These are phyloP conservation scores for Scedosporium dehoogii DNA, from an alignment of 2,329 filamentous ascomycete genomes.

Conservation along the genomic window DNA sequence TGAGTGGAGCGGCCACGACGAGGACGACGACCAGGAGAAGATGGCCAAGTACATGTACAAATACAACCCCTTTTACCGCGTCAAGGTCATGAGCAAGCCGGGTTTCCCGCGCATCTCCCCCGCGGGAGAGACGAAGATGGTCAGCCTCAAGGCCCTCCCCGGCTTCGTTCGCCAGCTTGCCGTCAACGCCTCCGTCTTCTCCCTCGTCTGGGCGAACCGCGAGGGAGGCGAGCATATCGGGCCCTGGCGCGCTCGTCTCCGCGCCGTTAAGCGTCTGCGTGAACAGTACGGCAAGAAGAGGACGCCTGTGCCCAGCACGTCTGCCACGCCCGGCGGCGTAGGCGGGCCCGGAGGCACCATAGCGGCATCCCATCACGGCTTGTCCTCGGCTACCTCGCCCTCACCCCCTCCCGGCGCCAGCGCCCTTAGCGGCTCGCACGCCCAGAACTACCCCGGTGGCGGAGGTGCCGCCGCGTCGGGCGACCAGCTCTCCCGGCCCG, in stretches of 20 bases:
- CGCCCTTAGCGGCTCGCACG: conserved; percentile 13
- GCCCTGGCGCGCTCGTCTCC: conserved; percentile 78
- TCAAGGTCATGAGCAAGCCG: conserved; percentile 78
- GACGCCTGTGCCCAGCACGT: conserved; percentile 21
- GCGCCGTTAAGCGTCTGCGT: conserved; percentile 73
- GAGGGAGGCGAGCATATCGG: conserved; percentile 75
- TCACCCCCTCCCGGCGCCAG: conserved; percentile 8
- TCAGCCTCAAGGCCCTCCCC: conserved; percentile 73
- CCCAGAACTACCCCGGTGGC: background rate
- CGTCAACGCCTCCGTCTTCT: conserved; percentile 89
- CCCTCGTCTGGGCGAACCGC: conserved; percentile 73
- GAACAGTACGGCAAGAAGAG: conserved; percentile 50
- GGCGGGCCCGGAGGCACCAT: conserved; percentile 16
- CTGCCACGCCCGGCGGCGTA: conserved; percentile 16
- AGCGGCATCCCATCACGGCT: conserved; percentile 18
- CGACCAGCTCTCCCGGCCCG: conserved; percentile 26
- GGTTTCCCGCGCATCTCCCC: conserved; percentile 90
- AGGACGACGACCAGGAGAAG: conserved; percentile 8
- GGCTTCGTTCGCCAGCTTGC: conserved; percentile 81
- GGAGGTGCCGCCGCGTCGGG: conserved; percentile 9
- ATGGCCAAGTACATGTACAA: too few relatives aligned
- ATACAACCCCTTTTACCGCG: conserved; percentile 63
- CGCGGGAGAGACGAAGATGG: conserved; percentile 78
- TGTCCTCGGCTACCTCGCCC: conserved; percentile 17
- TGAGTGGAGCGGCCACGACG: conserved; percentile 15